These are phyloP conservation scores for Fusarium oxysporum DNA, from an alignment of 2,329 filamentous ascomycete genomes.

Conservation along the genomic window DNA sequence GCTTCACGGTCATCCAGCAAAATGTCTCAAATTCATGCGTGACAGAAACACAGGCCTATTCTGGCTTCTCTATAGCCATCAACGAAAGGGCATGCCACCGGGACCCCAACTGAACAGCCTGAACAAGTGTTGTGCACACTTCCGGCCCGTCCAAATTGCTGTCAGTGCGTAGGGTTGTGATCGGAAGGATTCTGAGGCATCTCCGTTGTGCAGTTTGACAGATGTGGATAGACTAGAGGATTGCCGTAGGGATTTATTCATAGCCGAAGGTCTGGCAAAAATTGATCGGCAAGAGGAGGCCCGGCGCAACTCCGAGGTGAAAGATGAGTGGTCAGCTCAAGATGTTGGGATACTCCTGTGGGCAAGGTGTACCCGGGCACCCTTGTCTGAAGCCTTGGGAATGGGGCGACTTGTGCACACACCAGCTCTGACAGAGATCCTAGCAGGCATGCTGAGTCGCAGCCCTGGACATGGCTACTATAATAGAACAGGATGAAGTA, in stretches of 20 bases:
- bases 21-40: not conserved
- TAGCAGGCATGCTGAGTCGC: conserved; percentile 44
- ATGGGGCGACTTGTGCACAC: conserved; percentile 28
- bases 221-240: conserved; percentile 35
- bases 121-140: not conserved
- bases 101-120: not conserved
- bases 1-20: not conserved
- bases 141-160: conserved; percentile 2
- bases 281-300: conserved; percentile 30
- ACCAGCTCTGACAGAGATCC: conserved; percentile 37
- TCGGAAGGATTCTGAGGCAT: conserved; percentile 24
- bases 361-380: conserved; percentile 22
- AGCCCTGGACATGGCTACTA: conserved; percentile 28
- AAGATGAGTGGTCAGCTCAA: conserved; percentile 27
- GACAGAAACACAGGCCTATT: not conserved
- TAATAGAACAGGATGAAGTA: conserved; percentile 38
- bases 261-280: conserved; percentile 30
- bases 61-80: not conserved
- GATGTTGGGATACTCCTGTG: conserved; percentile 32
- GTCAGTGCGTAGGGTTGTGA: conserved; percentile 23
- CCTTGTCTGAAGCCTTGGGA: conserved; percentile 19
- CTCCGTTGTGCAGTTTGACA: conserved; percentile 36
- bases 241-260: conserved; percentile 39
- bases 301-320: conserved; percentile 33
- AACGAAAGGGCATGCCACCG: not conserved